These are phyloP conservation scores for Punctularia strigosozonata DNA, from an alignment of 768 basidiomycete genomes.

Conservation along the genomic window DNA sequence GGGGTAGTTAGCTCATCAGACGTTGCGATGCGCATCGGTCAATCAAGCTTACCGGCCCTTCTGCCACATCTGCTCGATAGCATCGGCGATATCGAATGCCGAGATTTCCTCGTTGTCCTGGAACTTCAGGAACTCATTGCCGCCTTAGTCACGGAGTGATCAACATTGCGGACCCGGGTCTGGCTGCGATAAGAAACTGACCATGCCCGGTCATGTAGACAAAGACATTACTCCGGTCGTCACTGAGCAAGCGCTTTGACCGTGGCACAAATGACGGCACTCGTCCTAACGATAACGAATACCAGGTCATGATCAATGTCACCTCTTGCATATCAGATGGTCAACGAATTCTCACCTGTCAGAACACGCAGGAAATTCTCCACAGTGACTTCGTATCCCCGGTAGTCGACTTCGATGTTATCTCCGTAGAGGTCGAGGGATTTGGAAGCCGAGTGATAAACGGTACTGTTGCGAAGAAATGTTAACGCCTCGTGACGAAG, in stretches of 20 bases:
- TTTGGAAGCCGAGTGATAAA: no score
- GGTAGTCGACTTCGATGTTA: slow-evolving; percentile 95
- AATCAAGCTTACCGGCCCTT: slow-evolving; percentile 61
- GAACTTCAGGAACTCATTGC: slow-evolving; percentile 97
- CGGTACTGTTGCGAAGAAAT: no score
- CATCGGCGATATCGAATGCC: slow-evolving; percentile 94
- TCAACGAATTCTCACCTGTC: slow-evolving; percentile 50
- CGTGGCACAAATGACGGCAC: slow-evolving; percentile 77
- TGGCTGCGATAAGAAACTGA: no score
- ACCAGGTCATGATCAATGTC: not conserved
- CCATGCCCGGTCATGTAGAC: slow-evolving; percentile 98
- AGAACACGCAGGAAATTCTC: slow-evolving; percentile 90
- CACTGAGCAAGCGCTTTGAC: slow-evolving; percentile 84
- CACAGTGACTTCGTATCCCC: slow-evolving; percentile 96
- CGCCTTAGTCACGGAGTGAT: no score
- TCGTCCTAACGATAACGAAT: slow-evolving; percentile 46
- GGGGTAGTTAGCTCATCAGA: not conserved
- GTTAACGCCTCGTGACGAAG: no score
- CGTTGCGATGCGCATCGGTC: no score
- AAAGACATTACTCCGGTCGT: slow-evolving; percentile 87
- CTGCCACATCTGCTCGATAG: slow-evolving; percentile 97
- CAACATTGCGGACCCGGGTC: no score
- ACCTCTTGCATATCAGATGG: not conserved
- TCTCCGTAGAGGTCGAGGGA: slow-evolving; percentile 87
- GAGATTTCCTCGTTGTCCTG: slow-evolving; percentile 98